Evolutionary conservation across 2,329 filamentous ascomycete genomes (phyloP).

Genomic region (Hypomyces rosellus): DNA sequence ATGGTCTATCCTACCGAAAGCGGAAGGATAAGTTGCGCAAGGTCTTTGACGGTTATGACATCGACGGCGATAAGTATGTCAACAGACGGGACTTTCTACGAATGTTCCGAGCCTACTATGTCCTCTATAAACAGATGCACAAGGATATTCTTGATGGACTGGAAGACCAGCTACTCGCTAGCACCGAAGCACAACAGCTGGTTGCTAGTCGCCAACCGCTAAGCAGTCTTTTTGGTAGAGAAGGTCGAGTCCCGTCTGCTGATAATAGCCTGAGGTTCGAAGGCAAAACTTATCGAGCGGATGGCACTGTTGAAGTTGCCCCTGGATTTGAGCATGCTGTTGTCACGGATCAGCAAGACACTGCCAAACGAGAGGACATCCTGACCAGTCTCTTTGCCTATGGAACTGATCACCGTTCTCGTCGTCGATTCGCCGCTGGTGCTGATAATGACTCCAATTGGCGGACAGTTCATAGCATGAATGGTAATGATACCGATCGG

Average conservation of each 20-base stretch:
- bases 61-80: constrained; percentile 81
- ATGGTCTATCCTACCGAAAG: constrained; percentile 67
- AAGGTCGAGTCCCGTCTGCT: constrained; percentile 59
- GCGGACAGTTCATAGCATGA: constrained; percentile 27
- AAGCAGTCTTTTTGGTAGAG: constrained; percentile 67
- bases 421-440: constrained; percentile 22
- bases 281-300: constrained; percentile 57
- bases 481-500: constrained; percentile 26
- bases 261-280: constrained; percentile 52
- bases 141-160: constrained; percentile 73
- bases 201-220: constrained; percentile 69
- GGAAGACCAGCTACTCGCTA: constrained; percentile 71
- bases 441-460: constrained; percentile 30
- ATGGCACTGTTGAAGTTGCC: constrained; percentile 59
- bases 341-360: constrained; percentile 54
- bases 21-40: constrained; percentile 62
- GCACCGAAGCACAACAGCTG: constrained; percentile 69
- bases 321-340: constrained; percentile 53
- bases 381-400: constrained; percentile 47
- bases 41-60: constrained; percentile 85
- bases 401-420: constrained; percentile 24
- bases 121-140: constrained; percentile 83
- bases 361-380: constrained; percentile 53
- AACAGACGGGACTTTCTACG: constrained; percentile 81
- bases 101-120: constrained; percentile 89